Evolutionary conservation across 352 stramenopile species (phyloP).

Genomic region (Phytophthora ramorum): DNA sequence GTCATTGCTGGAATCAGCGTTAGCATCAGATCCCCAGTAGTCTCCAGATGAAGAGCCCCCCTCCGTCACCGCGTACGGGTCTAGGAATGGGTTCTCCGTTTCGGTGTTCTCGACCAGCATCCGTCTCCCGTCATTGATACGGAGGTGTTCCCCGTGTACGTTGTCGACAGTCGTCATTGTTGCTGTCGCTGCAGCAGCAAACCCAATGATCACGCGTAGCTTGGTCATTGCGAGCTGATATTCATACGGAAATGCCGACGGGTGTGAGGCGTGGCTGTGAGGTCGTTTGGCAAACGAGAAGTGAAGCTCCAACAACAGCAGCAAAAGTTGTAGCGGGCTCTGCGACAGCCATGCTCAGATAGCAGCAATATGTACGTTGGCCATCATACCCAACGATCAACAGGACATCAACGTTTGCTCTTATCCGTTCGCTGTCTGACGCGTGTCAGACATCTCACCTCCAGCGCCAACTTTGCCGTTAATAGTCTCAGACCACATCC

Average conservation of each 20-base stretch:
- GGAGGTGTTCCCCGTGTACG: constrained; percentile 10
- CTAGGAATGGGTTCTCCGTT: constrained; percentile 10
- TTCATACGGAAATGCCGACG: background rate
- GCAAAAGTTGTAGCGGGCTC: background rate
- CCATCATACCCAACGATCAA: constrained; percentile 16
- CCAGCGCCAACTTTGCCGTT: constrained; percentile 8
- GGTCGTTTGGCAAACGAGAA: constrained; percentile 20
- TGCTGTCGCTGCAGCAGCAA: constrained; percentile 10
- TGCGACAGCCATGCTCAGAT: background rate
- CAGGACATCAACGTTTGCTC: constrained; percentile 10
- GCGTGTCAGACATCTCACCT: background rate
- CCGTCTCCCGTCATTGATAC: constrained; percentile 1
- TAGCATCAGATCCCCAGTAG: background rate
- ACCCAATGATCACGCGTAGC: constrained; percentile 15
- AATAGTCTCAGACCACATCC: constrained; percentile 10
- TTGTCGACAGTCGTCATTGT: constrained; percentile 18
- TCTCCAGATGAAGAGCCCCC: background rate
- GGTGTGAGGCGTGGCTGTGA: background rate
- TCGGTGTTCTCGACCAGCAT: constrained; percentile 5
- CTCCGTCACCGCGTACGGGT: constrained; percentile 5
- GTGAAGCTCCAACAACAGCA: constrained; percentile 2
- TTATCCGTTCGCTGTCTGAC: constrained; percentile 16
- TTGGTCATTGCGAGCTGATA: constrained; percentile 18
- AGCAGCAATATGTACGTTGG: background rate
- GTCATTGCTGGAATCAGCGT: background rate